Evolutionary conservation across 2,329 filamentous ascomycete genomes (phyloP), one percentile per base, ranked within the genome.

Genomic region (Fusarium sororula): DNA sequence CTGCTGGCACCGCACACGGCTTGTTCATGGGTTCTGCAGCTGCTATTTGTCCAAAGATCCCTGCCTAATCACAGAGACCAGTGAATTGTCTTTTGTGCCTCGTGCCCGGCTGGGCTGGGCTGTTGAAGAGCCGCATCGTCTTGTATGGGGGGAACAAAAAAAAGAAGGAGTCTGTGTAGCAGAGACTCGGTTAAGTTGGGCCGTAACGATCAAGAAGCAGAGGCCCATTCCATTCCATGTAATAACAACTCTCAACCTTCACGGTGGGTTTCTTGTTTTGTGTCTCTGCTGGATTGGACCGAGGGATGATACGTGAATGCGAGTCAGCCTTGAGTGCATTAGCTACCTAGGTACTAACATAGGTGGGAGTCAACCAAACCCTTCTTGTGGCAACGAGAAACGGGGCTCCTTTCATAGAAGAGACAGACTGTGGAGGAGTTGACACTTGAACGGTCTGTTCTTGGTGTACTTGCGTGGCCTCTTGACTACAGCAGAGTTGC

Each of bases 1-100:
- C 55, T 56, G 76, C 65, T 78, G 76, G 76, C 76, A 78, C 76
- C 76, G 76, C 70, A 73, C 66, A 58, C 59, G 48, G 74, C 76
- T 74, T 70, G 76, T 61, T 67, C 45, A 70, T 51, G 61, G 56
- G 20, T 42, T 62, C 63, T 65, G 63, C 30, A 18, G 37, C 38
- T 44, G 24, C 64, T 47, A 77, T 77, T 77, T 65, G 75, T 39
- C 42, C 54, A 65, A 42, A 41, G 50, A 72, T 66, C 75, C 73
- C 65, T 74, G 67, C 45, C 38, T 41, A 35, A 72, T 74, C 72
- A 74, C 71, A 67, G 2, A 24, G 54, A 59, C 47, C 15, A 38
- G 38, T 41, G 24, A n/a, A n/a, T 22, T 26, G 26, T 60, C 53
- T n/a, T 35, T 47, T 24, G 44, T 58, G 26, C 44, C 45, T 48